Base-by-base conservation (phyloP, 306 rosid species). In the Pyrus pyrifolia region DNA sequence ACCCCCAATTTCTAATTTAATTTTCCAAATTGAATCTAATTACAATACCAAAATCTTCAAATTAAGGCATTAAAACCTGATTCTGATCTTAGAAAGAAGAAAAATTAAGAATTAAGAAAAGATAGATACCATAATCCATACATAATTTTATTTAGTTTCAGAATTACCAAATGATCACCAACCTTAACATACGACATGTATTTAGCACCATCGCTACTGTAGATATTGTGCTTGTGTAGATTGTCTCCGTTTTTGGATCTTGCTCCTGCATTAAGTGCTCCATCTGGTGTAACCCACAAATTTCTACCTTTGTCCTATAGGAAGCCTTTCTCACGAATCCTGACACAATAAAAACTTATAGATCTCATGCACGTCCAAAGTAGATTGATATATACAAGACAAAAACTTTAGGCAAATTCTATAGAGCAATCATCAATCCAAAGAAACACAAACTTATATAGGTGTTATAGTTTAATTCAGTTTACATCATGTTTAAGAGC, bases 161-260 rank as follows among this genome's bases (percentile, higher is more conserved):
- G 38, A 72, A 46, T 4, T 62, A 66, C 11, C 29, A 44, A 80
- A 74, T 61, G 55, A 78, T 52, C 59, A 85, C 76, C 88, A 76
- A 95, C 97, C 99, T 92, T 92, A 87, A 92, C 84, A 87, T 88
- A 95, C 74, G 99, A 95, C 97, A 95, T 95, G 76, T 95, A 95
- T 77, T 85, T 88, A 78, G 89, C 87, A 74, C 96, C 89, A 57
- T 92, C 96, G 25, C 79, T 89, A 64, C 84, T 81, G 77, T 74
- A 85, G 59, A 74, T 81, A 79, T 79, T 83, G 40, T 73, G 90
- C 78, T 84, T 83, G 30, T 62, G 86, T 52, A 74, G 75, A 81
- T 84, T 88, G 79, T 89, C 97, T 79, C 87, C 97, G 78, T 76
- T 87, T 79, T 73, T 84, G 42, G 81, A 66, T 72, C 76, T 87